Conservation (phyloP, 129 eudicot genomes). For the Escallonia herrerae region DNA sequence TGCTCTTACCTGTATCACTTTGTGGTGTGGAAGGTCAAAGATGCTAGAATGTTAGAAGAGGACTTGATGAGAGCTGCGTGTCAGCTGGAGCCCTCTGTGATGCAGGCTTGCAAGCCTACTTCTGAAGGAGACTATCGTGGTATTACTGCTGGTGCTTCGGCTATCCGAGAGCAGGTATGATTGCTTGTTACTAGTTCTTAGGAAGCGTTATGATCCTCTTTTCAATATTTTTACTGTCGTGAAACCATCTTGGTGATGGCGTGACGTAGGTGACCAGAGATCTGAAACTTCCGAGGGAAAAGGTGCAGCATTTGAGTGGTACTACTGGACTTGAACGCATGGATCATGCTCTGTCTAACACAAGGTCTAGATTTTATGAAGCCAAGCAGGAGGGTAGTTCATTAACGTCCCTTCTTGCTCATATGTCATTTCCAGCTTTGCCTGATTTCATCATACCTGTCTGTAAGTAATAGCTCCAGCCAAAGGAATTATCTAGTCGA, state of each 20-base stretch:
- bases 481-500: too few species aligned
- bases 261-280: constrained; percentile 3
- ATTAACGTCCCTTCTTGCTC: too few species aligned
- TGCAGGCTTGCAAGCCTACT: constrained; percentile 18
- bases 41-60: constrained; percentile 23
- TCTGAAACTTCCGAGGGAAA: constrained; percentile 6
- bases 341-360: constrained; percentile 4
- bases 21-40: constrained; percentile 35
- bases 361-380: neutral
- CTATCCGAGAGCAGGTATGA: constrained; percentile 23
- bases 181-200: neutral
- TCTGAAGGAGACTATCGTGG: constrained; percentile 11
- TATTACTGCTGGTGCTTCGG: constrained; percentile 16
- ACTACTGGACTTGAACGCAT: constrained; percentile 12
- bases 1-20: constrained; percentile 19
- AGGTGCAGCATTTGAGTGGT: constrained; percentile 11
- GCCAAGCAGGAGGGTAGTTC: neutral
- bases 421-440: too few species aligned
- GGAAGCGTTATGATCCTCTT: neutral
- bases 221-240: neutral
- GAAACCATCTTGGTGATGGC: neutral
- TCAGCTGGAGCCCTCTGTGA: constrained; percentile 29
- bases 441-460: too few species aligned
- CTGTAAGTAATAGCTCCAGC: too few species aligned
- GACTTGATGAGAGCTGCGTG: constrained; percentile 34